Conservation (phyloP, 768 basidiomycete species). For the Sarcodon aspratus region DNA sequence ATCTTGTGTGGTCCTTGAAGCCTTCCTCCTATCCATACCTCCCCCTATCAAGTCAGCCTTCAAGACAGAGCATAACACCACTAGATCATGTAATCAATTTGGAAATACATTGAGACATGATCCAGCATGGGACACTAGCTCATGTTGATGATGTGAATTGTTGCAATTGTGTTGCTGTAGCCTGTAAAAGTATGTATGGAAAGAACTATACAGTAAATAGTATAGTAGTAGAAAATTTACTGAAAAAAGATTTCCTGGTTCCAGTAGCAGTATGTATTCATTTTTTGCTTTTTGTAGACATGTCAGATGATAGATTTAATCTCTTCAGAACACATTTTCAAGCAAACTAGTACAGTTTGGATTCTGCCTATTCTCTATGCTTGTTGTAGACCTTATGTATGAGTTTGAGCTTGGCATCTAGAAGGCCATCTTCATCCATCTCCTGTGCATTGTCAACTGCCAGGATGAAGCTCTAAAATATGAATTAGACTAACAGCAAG, state of each 20-base stretch:
- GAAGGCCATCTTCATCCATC: constrained; percentile 24
- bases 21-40: too few species aligned
- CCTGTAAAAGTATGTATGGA: constrained; percentile 17
- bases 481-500: constrained; percentile 15
- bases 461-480: constrained; percentile 7
- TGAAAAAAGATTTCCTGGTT: constrained; percentile 18
- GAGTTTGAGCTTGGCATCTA: constrained; percentile 30
- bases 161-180: constrained; percentile 3
- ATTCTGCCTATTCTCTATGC: constrained; percentile 14
- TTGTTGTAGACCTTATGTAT: constrained; percentile 26
- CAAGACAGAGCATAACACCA: constrained; percentile 14
- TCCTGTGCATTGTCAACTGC: constrained; percentile 19
- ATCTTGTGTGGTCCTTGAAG: too few species aligned
- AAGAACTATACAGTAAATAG: constrained; percentile 15
- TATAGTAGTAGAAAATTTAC: constrained; percentile 13
- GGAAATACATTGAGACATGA: constrained; percentile 10
- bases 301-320: neutral
- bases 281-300: neutral
- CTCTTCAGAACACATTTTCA: constrained; percentile 23
- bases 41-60: too few species aligned
- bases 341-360: constrained; percentile 8
- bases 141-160: constrained; percentile 8
- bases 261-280: constrained; percentile 16
- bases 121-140: neutral
- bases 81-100: constrained; percentile 10